A percentile compares a stretch with the other conserved stretches of the same genome.
Conservation (phyloP, 352 stramenopile species). For the Halophytophthora batemanensis region DNA sequence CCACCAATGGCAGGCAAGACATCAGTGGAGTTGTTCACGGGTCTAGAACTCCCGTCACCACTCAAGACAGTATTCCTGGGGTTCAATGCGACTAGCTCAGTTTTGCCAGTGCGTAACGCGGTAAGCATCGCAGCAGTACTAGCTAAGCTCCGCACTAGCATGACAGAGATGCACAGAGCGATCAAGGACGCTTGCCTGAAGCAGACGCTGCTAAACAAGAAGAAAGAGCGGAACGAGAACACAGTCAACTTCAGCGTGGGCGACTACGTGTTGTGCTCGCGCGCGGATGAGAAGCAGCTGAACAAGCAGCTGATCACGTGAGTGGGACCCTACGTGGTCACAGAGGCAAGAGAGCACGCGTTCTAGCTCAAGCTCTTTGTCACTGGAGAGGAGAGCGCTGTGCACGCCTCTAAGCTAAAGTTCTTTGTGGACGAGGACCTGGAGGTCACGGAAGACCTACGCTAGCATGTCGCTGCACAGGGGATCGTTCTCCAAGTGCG, state of each 20-base stretch:
- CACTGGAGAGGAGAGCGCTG: slow-evolving; percentile 12
- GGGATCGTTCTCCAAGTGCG: slow-evolving; percentile 7
- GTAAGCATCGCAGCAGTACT: slow-evolving; percentile 8
- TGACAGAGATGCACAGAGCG: slow-evolving; percentile 14
- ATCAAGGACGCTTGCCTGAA: slow-evolving; percentile 7
- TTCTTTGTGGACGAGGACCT: slow-evolving; percentile 15
- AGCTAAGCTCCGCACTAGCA: slow-evolving; percentile 4
- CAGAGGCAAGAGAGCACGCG: slow-evolving; percentile 3
- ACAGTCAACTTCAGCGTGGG: slow-evolving; percentile 16
- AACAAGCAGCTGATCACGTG: slow-evolving; percentile 20
- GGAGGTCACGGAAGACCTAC: slow-evolving; percentile 9
- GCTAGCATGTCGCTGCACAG: slow-evolving; percentile 14
- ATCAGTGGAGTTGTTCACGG: slow-evolving; percentile 21
- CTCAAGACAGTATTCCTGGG: slow-evolving; percentile 8
- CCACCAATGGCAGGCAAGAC: slow-evolving; percentile 11
- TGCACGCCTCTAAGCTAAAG: slow-evolving; percentile 16
- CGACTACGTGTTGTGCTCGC: slow-evolving; percentile 15
- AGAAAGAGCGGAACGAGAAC: slow-evolving; percentile 5
- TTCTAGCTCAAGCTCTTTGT: slow-evolving; percentile 16
- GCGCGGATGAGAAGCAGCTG: slow-evolving; percentile 11
- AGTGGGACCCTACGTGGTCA: slow-evolving; percentile 15
- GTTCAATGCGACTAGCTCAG: background rate
- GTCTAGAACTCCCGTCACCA: background rate
- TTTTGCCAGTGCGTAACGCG: slow-evolving; percentile 4
- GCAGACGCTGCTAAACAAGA: slow-evolving; percentile 17